Base-by-base conservation (phyloP, 805 yeast species). In the Wickerhamiella slavikovae region DNA sequence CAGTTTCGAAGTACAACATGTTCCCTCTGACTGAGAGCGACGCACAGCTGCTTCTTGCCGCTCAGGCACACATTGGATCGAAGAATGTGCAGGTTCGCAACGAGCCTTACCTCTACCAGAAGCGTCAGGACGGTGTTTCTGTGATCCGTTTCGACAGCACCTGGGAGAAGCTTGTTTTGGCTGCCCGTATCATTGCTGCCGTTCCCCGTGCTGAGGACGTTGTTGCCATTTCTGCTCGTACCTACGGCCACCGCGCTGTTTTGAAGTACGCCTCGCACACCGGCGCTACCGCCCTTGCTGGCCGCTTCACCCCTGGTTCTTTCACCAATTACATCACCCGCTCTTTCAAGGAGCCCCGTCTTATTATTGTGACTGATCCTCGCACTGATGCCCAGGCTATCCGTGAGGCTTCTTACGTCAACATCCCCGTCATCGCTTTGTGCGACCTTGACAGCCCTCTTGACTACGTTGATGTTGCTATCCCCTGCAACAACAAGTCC, bases 231-330 rank as follows among this genome's bases (percentile, higher is more conserved):
- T 83, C 96, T 46, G 79, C 96, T 53, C 85, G 96, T 73, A 83
- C 95, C 53, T 85, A 78, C 68, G 99, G 98, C 59, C 99, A 89
- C 71, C 89, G 99, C 72, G 99, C 98, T 58, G 99, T 85, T 50
- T 75, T 89, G 64, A 89, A 89, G 71, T 89, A 76, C 58, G 95
- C 99, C 58, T 79, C 94, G 53, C 96, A 89, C 83, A 83, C 96
- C 53, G 96, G 96, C 65, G 94, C 98, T 50, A 85, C 96, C 51
- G 83, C 99, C 60, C 85, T 89, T 68, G 99, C 98, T 53, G 99
- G 99, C 68, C 82, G 99, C 71, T 89, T 89, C 78, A 89, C 98
- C 54, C 99, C 99, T 67, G 99, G 99, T 79, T 74, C 77, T 70
- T 89, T 89, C 89, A 89, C 99, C 62, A 89, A 89, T 72, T 89